These are phyloP conservation scores for Solanum virginianum DNA, from an alignment of 257 asterid species.

Conservation along the genomic window DNA sequence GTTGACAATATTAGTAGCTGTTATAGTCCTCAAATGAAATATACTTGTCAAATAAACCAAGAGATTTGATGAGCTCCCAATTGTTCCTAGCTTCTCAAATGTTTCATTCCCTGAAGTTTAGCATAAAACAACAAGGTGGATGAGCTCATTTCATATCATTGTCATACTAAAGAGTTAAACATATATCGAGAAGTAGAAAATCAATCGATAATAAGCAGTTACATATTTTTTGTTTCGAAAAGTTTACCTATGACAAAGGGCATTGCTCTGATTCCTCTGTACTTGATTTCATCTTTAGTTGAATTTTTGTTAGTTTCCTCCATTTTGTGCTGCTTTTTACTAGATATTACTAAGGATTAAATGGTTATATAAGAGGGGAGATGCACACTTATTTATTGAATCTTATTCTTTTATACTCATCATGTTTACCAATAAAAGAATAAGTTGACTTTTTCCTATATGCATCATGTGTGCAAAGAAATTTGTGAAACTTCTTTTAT, in stretches of 20 bases:
- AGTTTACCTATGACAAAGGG: constrained; percentile 19
- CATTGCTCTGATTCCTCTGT: constrained; percentile 19
- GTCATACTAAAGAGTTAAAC: neutral
- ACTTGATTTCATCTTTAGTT: neutral
- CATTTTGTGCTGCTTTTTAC: neutral
- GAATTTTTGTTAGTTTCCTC: neutral
- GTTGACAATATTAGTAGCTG: constrained; percentile 19
- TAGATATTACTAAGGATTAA: neutral
- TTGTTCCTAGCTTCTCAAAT: constrained; percentile 23
- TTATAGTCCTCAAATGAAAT: constrained; percentile 15
- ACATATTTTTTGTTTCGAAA: neutral
- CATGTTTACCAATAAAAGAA: neutral
- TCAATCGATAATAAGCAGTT: neutral
- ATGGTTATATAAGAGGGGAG: neutral
- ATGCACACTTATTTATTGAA: neutral
- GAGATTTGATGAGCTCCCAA: constrained; percentile 17
- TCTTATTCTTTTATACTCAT: neutral
- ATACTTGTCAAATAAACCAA: constrained; percentile 20
- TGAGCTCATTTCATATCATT: neutral
- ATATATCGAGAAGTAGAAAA: neutral
- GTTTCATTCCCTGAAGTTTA: constrained; percentile 17
- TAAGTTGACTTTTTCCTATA: neutral
- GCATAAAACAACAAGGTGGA: neutral
- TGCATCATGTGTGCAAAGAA: neutral
- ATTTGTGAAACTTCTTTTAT: neutral